Conservation (phyloP, 2,329 filamentous ascomycete genomes). For the Trichocomaceae sp. region DNA sequence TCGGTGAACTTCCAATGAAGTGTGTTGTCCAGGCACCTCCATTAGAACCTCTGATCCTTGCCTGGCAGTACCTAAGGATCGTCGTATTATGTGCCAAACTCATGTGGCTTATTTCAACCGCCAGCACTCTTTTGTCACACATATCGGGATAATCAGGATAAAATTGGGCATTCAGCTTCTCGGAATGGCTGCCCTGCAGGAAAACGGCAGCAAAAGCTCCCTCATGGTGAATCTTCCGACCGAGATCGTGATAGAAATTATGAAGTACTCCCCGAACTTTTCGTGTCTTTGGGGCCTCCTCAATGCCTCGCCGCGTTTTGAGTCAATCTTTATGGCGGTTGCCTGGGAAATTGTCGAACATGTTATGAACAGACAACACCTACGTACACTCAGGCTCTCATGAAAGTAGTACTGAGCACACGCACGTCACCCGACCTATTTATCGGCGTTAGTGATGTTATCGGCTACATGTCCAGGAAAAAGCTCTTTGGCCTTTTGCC, state of each 20-base stretch:
- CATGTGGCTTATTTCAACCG: too few species aligned
- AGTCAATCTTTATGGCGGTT: not conserved
- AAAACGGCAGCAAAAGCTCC: not conserved
- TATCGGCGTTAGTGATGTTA: not conserved
- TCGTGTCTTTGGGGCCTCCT: constrained; percentile 3
- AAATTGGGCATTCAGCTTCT: not conserved
- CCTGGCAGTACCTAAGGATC: too few species aligned
- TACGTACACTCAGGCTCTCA: not conserved
- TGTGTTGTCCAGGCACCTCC: too few species aligned
- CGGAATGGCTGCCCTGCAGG: not conserved
- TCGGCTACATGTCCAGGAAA: not conserved
- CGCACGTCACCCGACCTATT: not conserved
- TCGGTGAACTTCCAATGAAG: too few species aligned
- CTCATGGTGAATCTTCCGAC: not conserved
- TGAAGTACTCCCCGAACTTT: not conserved
- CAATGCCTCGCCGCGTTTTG: not conserved
- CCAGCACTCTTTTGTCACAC: too few species aligned
- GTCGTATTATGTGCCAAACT: too few species aligned
- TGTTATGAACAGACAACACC: not conserved
- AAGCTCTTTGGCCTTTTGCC: not conserved
- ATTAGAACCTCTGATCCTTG: too few species aligned
- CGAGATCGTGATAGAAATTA: not conserved
- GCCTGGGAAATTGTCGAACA: not conserved
- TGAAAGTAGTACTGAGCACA: not conserved
- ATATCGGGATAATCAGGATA: too few species aligned